Conservation (phyloP, 2,329 filamentous ascomycete genomes). For the Tolypocladium amazonense region DNA sequence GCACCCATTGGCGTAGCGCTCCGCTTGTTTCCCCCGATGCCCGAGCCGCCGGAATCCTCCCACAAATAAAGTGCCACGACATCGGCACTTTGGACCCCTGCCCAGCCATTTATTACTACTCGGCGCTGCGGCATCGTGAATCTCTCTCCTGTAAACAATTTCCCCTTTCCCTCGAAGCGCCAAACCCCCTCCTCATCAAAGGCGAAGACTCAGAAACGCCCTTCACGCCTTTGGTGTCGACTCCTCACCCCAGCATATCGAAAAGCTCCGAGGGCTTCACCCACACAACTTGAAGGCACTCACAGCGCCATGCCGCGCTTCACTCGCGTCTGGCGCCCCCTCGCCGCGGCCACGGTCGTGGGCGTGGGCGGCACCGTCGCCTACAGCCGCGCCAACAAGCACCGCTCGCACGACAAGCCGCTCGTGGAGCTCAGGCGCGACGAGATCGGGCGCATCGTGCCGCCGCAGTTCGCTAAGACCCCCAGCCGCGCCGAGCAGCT, state of each 20-base stretch:
- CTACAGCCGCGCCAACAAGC: conserved; percentile 17
- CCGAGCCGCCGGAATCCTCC: neutral
- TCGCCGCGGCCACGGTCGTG: conserved; percentile 18
- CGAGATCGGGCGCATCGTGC: conserved; percentile 22
- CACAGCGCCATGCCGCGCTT: conserved; percentile 22
- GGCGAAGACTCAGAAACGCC: too few relatives aligned
- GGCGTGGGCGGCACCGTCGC: conserved; percentile 18
- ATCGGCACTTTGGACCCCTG: neutral
- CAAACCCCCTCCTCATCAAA: too few relatives aligned
- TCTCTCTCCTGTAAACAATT: neutral
- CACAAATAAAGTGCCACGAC: neutral
- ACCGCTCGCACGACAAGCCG: conserved; percentile 19
- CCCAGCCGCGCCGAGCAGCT: conserved; percentile 27
- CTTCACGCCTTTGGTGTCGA: neutral
- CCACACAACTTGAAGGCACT: too few relatives aligned
- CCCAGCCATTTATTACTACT: neutral
- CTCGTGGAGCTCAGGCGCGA: conserved; percentile 25
- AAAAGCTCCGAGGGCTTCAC: neutral
- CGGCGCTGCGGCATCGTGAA: neutral
- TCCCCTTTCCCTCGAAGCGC: neutral
- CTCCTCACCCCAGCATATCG: too few relatives aligned
- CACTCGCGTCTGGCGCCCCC: conserved; percentile 21
- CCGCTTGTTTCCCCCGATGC: neutral
- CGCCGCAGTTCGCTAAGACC: conserved; percentile 23
- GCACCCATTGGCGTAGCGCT: neutral